Base-by-base conservation (phyloP, 805 yeast species). In the Wickerhamomyces mucosus region DNA sequence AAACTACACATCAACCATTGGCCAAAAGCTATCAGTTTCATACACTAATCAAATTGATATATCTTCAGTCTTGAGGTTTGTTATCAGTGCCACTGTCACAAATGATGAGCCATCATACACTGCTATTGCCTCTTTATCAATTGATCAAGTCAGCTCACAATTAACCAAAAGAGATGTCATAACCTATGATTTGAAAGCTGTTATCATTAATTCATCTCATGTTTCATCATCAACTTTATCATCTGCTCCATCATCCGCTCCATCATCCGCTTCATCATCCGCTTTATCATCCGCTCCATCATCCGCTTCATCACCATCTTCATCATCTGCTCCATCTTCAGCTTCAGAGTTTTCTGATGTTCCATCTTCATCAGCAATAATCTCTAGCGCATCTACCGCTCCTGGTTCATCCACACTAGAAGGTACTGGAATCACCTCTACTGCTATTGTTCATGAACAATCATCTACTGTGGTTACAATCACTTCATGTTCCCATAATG, bases 401-500 rank as follows among this genome's bases (percentile, higher is more conserved):
- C 7, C 26, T 23, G 26, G 16, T 13, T 6, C 26, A 14, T 15
- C 16, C 26, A 16, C 16, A 7, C 7, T 16, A 14, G 10, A 15
- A 8, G 24, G 24, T 11, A 16, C 26, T 13, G 16, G 15, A 23
- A 12, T 13, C 26, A 33, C 30, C 28, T 16, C 34, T 18, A 27
- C 32, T 21, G 26, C 29, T 21, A 26, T 32, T 16, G 36, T 27
- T 18, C 15, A 15, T 18, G 8, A 20, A 8, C 15, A 18, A 14
- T 19, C 36, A 18, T 28, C 36, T 27, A 33, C 36, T 26, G 33
- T 38, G 14, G 18, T 38, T 28, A 38, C 41, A 27, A 28, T 38
- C 31, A 38, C 41, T 31, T 38, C 41, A 22, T 38, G 41, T 38
- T 27, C 29, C 16, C 34, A 36, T 17, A 18, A 38, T 32, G 33